phyloP scores from a whole-genome alignment of 2,329 filamentous ascomycete genomes.

The Boeremia lycopersici region DNA sequence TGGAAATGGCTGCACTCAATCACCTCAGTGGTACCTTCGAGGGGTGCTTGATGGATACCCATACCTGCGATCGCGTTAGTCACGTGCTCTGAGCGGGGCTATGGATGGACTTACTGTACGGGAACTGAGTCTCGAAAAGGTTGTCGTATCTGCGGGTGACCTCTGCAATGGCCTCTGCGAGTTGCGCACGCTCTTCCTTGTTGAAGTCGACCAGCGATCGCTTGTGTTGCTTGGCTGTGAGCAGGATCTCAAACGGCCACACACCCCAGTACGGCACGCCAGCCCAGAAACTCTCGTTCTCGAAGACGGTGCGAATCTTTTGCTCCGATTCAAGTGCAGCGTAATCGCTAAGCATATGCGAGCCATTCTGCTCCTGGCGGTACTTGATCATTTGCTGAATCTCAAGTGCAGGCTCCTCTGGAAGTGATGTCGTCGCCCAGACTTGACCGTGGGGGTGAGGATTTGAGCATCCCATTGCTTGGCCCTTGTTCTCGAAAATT shows the following conservation, averaged over 20 bases:
- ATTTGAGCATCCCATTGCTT: conserved; percentile 98
- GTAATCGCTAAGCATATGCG: conserved; percentile 85
- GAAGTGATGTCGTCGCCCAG: conserved; percentile 90
- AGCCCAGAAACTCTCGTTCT: conserved; percentile 83
- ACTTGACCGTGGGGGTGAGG: conserved; percentile 96
- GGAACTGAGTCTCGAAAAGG: conserved; percentile 93
- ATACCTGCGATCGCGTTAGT: conserved; percentile 63
- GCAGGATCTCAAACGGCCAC: conserved; percentile 96
- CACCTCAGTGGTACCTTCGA: conserved; percentile 81
- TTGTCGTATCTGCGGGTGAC: conserved; percentile 94
- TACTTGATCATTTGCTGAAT: conserved; percentile 80
- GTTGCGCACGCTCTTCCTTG: conserved; percentile 69
- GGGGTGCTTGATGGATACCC: conserved; percentile 92
- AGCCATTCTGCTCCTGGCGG: conserved; percentile 70
- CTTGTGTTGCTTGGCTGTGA: conserved; percentile 83
- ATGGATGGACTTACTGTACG: conserved; percentile 72
- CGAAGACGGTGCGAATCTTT: conserved; percentile 82
- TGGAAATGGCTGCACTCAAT: conserved; percentile 89
- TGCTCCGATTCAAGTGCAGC: conserved; percentile 81
- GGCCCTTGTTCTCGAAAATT: conserved; percentile 98
- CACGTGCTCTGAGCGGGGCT: not conserved
- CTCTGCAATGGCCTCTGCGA: conserved; percentile 86
- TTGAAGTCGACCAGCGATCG: conserved; percentile 83
- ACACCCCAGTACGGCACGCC: conserved; percentile 97
- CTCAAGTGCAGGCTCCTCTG: conserved; percentile 86